Evolutionary conservation across 768 basidiomycete species (phyloP).

Genomic region (Psilocybe cyanescens): DNA sequence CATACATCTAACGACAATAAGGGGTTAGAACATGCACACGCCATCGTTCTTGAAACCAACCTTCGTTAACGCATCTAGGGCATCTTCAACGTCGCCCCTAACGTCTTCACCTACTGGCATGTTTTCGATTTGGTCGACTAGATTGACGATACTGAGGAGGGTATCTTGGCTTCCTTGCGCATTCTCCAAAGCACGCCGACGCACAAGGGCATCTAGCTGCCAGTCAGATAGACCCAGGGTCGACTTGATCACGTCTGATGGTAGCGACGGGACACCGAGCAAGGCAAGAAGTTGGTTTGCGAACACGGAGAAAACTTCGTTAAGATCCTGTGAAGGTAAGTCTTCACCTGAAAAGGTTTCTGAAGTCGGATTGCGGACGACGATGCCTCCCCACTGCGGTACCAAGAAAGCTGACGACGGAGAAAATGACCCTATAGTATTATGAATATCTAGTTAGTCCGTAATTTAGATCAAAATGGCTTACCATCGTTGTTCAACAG

Average conservation of each 20-base stretch:
- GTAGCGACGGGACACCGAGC: constrained; percentile 77
- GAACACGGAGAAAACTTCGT: constrained; percentile 65
- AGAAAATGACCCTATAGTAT: constrained; percentile 46
- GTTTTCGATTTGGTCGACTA: constrained; percentile 85
- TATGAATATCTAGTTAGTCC: constrained; percentile 13
- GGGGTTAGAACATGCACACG: neutral
- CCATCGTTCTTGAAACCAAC: constrained; percentile 44
- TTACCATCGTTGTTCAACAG: constrained; percentile 63
- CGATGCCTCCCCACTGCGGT: constrained; percentile 93
- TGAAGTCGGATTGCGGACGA: constrained; percentile 68
- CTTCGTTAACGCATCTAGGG: constrained; percentile 74
- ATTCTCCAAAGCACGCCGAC: constrained; percentile 74
- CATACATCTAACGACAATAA: constrained; percentile 37
- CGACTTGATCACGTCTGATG: constrained; percentile 42
- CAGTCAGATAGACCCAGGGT: constrained; percentile 55
- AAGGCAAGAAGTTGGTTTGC: constrained; percentile 73
- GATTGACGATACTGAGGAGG: constrained; percentile 77
- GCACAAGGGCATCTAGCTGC: constrained; percentile 82
- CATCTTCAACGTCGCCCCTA: constrained; percentile 66
- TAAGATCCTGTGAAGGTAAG: constrained; percentile 48
- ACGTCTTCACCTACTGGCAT: constrained; percentile 91
- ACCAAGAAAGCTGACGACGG: constrained; percentile 77
- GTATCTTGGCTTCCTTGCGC: constrained; percentile 70
- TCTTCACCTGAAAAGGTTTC: constrained; percentile 31
- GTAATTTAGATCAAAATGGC: constrained; percentile 12